Conservation (phyloP, 2,329 filamentous ascomycete species). For the Lojkania enalia region DNA sequence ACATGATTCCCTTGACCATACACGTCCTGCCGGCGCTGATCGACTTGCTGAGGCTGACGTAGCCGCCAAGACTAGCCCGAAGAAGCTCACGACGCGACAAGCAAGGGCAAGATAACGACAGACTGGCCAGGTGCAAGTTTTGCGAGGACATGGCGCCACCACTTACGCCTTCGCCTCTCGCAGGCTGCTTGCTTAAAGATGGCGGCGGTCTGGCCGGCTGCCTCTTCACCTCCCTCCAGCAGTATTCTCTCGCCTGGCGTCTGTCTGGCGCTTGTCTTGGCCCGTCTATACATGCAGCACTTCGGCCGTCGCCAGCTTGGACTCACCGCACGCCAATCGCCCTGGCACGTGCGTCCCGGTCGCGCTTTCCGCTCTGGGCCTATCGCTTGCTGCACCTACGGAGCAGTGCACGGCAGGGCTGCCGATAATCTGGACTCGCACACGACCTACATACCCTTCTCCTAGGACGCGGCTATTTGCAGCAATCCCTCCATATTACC, state of each 20-base stretch:
- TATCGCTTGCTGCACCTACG: neutral
- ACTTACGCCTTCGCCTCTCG: neutral
- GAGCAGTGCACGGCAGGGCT: too few relatives aligned
- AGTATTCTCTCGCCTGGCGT: neutral
- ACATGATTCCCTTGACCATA: too few relatives aligned
- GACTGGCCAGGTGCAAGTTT: neutral
- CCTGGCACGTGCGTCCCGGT: conserved; percentile 34
- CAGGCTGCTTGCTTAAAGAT: neutral
- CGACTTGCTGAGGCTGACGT: neutral
- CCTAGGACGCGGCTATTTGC: neutral
- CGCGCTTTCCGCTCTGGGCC: conserved; percentile 4
- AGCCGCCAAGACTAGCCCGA: neutral
- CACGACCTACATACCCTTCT: too few relatives aligned
- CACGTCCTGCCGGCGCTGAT: neutral
- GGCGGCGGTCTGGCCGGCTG: too few relatives aligned
- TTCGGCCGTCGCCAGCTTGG: neutral
- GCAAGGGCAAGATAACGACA: conserved; percentile 2
- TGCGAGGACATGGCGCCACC: neutral
- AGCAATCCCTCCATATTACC: neutral
- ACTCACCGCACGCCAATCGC: conserved; percentile 25
- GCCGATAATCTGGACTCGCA: too few relatives aligned
- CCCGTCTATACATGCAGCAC: neutral
- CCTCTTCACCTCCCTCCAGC: neutral
- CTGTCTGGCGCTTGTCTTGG: neutral
- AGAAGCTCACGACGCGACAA: neutral